These are phyloP conservation scores for Jamesozyma piceae DNA, from an alignment of 805 yeast species.

Conservation along the genomic window DNA sequence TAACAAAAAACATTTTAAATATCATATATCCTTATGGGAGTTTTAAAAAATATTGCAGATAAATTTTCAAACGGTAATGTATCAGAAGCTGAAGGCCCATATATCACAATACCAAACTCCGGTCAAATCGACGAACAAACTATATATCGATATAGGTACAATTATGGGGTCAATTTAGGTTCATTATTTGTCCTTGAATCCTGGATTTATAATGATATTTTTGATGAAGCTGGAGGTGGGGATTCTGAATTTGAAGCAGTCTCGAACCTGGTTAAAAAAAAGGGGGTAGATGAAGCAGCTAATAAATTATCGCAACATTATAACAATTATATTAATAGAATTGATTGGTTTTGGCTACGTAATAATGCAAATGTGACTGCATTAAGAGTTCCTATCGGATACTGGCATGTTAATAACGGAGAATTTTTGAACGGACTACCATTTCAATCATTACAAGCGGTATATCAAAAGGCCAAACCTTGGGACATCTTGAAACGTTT, in stretches of 20 bases:
- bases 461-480: constrained; percentile 50
- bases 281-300: constrained; percentile 48
- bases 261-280: constrained; percentile 35
- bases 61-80: neutral
- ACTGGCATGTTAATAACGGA: constrained; percentile 75
- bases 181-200: constrained; percentile 70
- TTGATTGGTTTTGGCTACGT: constrained; percentile 73
- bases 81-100: neutral
- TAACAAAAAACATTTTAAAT: neutral
- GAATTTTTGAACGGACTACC: constrained; percentile 45
- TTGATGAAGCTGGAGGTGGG: constrained; percentile 49
- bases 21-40: neutral
- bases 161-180: constrained; percentile 83
- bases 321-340: constrained; percentile 47
- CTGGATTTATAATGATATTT: constrained; percentile 61
- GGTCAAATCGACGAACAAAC: constrained; percentile 31
- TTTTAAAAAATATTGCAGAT: neutral
- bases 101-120: neutral
- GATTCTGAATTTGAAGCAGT: constrained; percentile 72
- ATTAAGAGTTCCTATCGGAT: constrained; percentile 82
- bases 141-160: constrained; percentile 50
- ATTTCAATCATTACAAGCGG: constrained; percentile 44
- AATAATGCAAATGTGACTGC: constrained; percentile 59
- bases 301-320: constrained; percentile 55
- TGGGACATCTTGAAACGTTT: constrained; percentile 57